These are phyloP conservation scores for Phytopythium sindhum DNA, from an alignment of 352 stramenopile species.

Conservation along the genomic window DNA sequence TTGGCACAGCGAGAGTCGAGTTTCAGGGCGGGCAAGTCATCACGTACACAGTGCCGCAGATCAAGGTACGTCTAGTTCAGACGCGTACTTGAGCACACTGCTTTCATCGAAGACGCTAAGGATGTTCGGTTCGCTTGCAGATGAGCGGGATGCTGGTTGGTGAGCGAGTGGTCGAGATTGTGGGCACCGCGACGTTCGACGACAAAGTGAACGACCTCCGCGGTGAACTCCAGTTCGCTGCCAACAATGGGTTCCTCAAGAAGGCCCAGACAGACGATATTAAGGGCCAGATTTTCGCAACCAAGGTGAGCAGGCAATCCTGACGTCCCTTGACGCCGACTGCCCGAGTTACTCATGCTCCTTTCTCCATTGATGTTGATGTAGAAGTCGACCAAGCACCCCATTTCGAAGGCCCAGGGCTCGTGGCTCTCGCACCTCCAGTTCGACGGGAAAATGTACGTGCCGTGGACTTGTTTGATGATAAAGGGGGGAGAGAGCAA, in stretches of 20 bases:
- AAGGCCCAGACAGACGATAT: constrained; percentile 66
- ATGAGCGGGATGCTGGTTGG: constrained; percentile 73
- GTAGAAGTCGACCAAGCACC: constrained; percentile 44
- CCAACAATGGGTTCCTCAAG: constrained; percentile 64
- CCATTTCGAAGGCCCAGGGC: constrained; percentile 40
- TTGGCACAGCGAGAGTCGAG: constrained; percentile 31
- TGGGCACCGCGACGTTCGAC: constrained; percentile 46
- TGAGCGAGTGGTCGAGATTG: constrained; percentile 68
- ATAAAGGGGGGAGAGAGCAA: neutral
- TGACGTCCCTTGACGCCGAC: no score
- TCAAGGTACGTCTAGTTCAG: constrained; percentile 33
- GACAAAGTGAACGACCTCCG: constrained; percentile 38
- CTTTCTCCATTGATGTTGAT: neutral
- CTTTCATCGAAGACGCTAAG: neutral
- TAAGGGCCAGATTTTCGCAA: constrained; percentile 58
- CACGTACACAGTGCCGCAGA: constrained; percentile 68
- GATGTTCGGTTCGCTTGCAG: constrained; percentile 8
- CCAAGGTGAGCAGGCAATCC: constrained; percentile 24
- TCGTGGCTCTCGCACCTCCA: constrained; percentile 73
- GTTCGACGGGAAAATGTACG: constrained; percentile 62
- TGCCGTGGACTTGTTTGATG: neutral
- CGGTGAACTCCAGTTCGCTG: constrained; percentile 57
- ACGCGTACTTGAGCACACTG: neutral
- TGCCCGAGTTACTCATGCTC: neutral
- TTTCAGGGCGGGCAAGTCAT: constrained; percentile 56